These are phyloP conservation scores for Paraphoma chrysanthemicola DNA, from an alignment of 2,329 filamentous ascomycete genomes.

Conservation along the genomic window DNA sequence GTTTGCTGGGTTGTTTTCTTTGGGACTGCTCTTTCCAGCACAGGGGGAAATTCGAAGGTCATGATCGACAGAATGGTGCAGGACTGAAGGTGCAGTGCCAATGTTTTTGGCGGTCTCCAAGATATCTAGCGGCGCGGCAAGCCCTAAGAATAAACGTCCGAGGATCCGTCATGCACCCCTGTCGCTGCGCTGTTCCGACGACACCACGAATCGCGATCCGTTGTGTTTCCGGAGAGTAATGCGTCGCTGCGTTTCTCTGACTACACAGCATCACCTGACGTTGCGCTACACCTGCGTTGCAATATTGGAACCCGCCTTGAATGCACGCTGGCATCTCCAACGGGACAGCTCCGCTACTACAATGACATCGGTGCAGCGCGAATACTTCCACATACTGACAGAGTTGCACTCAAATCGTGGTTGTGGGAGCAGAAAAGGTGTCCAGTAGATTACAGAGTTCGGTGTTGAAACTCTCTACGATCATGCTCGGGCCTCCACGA, in stretches of 20 bases:
- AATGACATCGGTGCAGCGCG: too few relatives aligned
- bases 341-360: too few relatives aligned
- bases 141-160: slow-evolving; percentile 8
- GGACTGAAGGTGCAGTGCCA: background rate
- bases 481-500: too few relatives aligned
- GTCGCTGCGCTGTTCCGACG: background rate
- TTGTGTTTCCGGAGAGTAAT: background rate
- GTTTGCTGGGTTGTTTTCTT: background rate
- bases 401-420: too few relatives aligned
- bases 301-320: slow-evolving; percentile 12
- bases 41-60: background rate
- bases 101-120: slow-evolving; percentile 1
- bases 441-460: too few relatives aligned
- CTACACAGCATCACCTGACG: background rate
- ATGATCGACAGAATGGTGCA: background rate
- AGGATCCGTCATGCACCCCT: background rate
- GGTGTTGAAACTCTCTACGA: too few relatives aligned
- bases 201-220: background rate
- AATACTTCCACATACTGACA: too few relatives aligned
- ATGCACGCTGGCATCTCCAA: background rate
- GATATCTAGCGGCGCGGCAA: slow-evolving; percentile 14
- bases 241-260: background rate
- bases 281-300: background rate
- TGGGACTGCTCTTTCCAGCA: background rate
- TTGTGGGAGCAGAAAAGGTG: too few relatives aligned